Conservation (phyloP, 306 rosid genomes). For the Ziziphus jujuba region DNA sequence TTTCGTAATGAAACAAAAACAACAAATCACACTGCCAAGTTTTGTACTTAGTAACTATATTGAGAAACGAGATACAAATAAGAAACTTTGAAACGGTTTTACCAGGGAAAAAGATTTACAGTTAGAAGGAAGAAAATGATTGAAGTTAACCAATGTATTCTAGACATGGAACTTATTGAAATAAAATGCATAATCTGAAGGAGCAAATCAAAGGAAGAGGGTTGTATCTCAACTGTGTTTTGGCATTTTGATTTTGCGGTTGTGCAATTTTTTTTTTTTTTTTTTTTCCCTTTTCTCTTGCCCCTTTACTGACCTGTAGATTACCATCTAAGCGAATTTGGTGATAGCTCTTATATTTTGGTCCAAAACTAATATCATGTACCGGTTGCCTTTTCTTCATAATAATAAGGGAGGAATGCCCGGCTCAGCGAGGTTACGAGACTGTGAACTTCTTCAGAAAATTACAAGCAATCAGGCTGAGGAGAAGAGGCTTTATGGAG, state of each 20-base stretch:
- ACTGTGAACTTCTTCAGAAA: slow-evolving; percentile 57
- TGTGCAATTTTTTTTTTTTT: neutral
- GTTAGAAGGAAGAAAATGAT: too few species aligned
- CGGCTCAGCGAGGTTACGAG: slow-evolving; percentile 85
- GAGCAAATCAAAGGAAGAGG: neutral
- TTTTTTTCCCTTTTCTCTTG: neutral
- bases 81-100: too few species aligned
- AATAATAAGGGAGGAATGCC: slow-evolving; percentile 95
- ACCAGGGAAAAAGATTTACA: too few species aligned
- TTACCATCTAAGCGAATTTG: neutral
- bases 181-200: neutral
- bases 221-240: neutral
- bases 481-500: slow-evolving; percentile 82
- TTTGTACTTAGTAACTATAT: too few species aligned
- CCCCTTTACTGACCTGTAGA: neutral
- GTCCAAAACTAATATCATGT: neutral
- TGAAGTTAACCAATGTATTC: too few species aligned
- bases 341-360: neutral
- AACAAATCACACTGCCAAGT: neutral
- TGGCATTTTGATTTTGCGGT: slow-evolving; percentile 1
- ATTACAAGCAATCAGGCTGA: slow-evolving; percentile 82
- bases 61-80: too few species aligned
- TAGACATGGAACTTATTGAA: neutral
- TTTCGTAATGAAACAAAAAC: neutral
- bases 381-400: slow-evolving; percentile 2